Evolutionary conservation across 2,329 filamentous ascomycete species (phyloP).

Genomic region (Coniochaeta pulveracea): DNA sequence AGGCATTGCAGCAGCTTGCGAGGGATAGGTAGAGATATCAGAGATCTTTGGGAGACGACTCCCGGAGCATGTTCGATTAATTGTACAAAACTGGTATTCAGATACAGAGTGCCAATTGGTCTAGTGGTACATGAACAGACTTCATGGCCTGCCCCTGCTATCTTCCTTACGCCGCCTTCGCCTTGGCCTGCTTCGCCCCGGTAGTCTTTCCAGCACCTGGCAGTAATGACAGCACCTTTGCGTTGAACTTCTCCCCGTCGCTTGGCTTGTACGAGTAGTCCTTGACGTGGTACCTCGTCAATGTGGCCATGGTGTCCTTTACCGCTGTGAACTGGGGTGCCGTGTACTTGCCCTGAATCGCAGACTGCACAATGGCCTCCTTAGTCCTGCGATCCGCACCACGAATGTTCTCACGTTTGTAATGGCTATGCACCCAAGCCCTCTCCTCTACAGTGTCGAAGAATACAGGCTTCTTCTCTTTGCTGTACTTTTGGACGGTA

Average conservation of each 20-base stretch:
- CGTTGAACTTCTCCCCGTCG: slow-evolving; percentile 16
- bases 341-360: slow-evolving; percentile 25
- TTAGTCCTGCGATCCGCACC: slow-evolving; percentile 14
- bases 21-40: too few species aligned
- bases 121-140: slow-evolving; percentile 4
- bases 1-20: slow-evolving; percentile 25
- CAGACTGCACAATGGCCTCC: slow-evolving; percentile 22
- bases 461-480: slow-evolving; percentile 22
- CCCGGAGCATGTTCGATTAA: not conserved
- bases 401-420: slow-evolving; percentile 7
- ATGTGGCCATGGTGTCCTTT: slow-evolving; percentile 15
- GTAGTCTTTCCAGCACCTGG: slow-evolving; percentile 8
- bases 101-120: slow-evolving; percentile 3
- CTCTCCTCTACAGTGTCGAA: slow-evolving; percentile 22
- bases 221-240: slow-evolving; percentile 18
- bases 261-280: slow-evolving; percentile 19
- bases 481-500: slow-evolving; percentile 10
- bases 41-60: not conserved
- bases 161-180: slow-evolving; percentile 5
- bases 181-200: slow-evolving; percentile 6
- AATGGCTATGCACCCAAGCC: slow-evolving; percentile 12
- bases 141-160: not conserved
- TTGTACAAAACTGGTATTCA: slow-evolving; percentile 1
- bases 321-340: slow-evolving; percentile 17
- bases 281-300: slow-evolving; percentile 24